A percentile compares a stretch with the other conserved stretches of the same genome.
phyloP scores from a whole-genome alignment of 306 rosid species.

The Prosopis cineraria region DNA sequence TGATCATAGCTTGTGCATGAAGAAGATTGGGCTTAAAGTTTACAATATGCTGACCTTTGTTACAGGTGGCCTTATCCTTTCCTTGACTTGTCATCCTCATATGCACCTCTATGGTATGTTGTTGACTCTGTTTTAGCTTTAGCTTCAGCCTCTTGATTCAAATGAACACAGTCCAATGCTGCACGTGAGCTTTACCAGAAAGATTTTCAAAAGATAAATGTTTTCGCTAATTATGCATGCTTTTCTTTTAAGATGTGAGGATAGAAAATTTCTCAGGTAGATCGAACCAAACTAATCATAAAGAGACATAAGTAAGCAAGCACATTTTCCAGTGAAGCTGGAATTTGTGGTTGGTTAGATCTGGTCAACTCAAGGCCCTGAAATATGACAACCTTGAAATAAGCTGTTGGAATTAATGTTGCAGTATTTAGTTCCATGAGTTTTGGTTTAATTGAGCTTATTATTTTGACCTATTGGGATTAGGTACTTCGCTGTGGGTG shows the following conservation, averaged over 20 bases:
- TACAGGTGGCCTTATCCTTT: conserved; percentile 98
- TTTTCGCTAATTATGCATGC: not conserved
- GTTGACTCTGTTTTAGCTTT: not conserved
- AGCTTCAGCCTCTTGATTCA: conserved; percentile 8
- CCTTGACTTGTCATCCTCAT: conserved; percentile 72
- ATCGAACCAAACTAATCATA: not conserved
- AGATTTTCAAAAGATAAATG: not conserved
- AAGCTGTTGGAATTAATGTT: conserved; percentile 11
- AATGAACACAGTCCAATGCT: conserved; percentile 10
- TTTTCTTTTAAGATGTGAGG: not conserved
- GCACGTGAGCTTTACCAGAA: not conserved
- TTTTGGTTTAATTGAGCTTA: conserved; percentile 5
- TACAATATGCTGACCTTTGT: conserved; percentile 14
- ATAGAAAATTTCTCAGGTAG: not conserved
- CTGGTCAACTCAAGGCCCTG: conserved; percentile 6
- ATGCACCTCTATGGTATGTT: conserved; percentile 82
- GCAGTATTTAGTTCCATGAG: not conserved
- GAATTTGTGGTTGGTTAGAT: conserved; percentile 9
- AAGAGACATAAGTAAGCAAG: not conserved
- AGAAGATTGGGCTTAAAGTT: not conserved
- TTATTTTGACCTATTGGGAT: conserved; percentile 5
- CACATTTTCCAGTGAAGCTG: not conserved
- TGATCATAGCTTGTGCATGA: not conserved
- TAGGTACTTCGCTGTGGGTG: conserved; percentile 84
- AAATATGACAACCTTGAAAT: conserved; percentile 18